Conservation (phyloP, 2,329 filamentous ascomycete genomes). For the Pseudofabraea citricarpa region DNA sequence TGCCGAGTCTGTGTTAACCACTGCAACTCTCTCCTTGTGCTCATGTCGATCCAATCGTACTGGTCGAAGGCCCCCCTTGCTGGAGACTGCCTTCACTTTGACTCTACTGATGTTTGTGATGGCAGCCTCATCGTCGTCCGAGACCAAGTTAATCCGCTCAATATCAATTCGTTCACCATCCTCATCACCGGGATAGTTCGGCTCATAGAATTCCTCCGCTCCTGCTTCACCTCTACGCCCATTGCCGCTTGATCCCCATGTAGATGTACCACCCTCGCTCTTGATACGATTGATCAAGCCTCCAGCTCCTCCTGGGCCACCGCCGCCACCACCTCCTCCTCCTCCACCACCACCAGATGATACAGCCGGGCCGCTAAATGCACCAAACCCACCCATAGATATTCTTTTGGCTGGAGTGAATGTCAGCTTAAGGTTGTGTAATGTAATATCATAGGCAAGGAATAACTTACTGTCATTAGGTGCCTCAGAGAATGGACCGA, state of each 20-base stretch:
- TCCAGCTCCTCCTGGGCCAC: slow-evolving; percentile 4
- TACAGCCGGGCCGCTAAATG: slow-evolving; percentile 2
- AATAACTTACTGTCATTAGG: slow-evolving; percentile 19
- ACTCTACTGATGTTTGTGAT: slow-evolving; percentile 7
- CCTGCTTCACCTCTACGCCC: not conserved
- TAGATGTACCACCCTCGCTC: not conserved
- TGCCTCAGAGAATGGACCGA: slow-evolving; percentile 17
- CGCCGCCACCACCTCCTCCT: slow-evolving; percentile 5
- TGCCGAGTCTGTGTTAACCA: slow-evolving; percentile 20
- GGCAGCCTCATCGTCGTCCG: slow-evolving; percentile 14
- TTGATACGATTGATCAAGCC: slow-evolving; percentile 3
- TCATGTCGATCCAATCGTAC: slow-evolving; percentile 24
- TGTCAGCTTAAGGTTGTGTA: too few species aligned
- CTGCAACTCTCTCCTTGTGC: slow-evolving; percentile 23
- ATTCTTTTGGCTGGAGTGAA: not conserved
- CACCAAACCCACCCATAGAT: slow-evolving; percentile 4
- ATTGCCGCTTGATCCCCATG: not conserved
- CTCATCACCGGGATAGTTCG: slow-evolving; percentile 24
- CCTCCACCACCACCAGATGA: slow-evolving; percentile 5
- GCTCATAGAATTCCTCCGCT: slow-evolving; percentile 8
- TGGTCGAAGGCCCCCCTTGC: slow-evolving; percentile 18
- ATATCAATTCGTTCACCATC: slow-evolving; percentile 22
- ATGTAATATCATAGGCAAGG: too few species aligned
- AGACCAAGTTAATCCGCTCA: slow-evolving; percentile 21
- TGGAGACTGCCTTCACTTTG: slow-evolving; percentile 5